Percentiles rank a stretch among this genome's conserved stretches.
These are phyloP conservation scores for Coelastrella sp. DNA, from an alignment of 139 green algal species.

Conservation along the genomic window DNA sequence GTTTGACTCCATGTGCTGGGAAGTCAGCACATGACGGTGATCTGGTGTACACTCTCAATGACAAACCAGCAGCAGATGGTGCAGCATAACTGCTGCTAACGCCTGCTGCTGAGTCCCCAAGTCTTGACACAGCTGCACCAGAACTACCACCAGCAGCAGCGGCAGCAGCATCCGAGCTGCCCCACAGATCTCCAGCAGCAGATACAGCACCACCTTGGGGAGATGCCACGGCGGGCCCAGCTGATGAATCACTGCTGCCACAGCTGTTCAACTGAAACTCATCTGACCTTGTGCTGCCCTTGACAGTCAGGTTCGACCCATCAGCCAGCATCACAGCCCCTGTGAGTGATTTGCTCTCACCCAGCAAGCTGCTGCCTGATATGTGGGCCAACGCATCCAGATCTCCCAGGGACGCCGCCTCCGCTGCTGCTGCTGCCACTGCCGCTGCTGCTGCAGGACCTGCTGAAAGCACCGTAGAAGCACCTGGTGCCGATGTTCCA, in stretches of 20 bases:
- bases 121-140: background rate
- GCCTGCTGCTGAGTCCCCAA: background rate
- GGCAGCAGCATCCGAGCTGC: background rate
- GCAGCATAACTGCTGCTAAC: conserved; percentile 1
- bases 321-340: too few species aligned
- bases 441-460: too few species aligned
- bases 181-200: too few species aligned
- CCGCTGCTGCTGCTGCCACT: background rate
- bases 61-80: conserved; percentile 26
- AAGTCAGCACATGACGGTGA: background rate
- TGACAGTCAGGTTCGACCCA: too few species aligned
- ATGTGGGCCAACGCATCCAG: background rate
- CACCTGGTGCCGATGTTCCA: background rate
- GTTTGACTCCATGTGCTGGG: background rate
- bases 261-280: too few species aligned
- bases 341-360: background rate
- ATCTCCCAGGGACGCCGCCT: background rate
- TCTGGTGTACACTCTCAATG: background rate
- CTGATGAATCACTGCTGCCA: too few species aligned
- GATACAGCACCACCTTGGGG: too few species aligned
- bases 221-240: too few species aligned
- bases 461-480: background rate
- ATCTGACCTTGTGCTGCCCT: too few species aligned
- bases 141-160: background rate
- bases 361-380: background rate